Evolutionary conservation across 139 green algal species (phyloP), one percentile per base, ranked within the genome.

Genomic region (Chlorella sp.): DNA sequence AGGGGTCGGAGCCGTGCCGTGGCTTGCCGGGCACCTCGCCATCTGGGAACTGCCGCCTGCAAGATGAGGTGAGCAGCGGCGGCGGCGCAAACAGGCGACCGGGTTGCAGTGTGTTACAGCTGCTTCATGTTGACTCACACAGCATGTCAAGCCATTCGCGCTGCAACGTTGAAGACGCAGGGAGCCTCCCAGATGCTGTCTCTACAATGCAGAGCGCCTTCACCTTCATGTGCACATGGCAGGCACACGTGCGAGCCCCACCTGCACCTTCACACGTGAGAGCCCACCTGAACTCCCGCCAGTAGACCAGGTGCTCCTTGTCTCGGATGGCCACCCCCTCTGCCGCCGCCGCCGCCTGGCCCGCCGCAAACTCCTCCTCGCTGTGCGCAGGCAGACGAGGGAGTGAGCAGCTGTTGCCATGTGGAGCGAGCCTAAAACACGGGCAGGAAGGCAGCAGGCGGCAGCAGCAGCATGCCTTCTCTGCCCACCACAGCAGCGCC

Each of bases 301-400:
- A 90, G 56, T 90, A 90, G 20, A 28, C 22, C 54, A 88, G 62
- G 79, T 90, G 87, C 67, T 90, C 87, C 64, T 82, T 84, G 67
- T 90, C 87, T 0, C 87, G 78, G 6, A 90, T 73, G 32, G 68
- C 41, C n/a, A 90, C 87, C 4, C 78, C 84, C 32, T 90, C 56
- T 34, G 80, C 30, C 20, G 24, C 60, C 43, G 58, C 58, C 1
- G 58, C n/a, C 0, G 19, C 19, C 34, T 40, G n/a, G 7, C 9
- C 36, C 24, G 30, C 74, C 41, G 73, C 60, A 83, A 74, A 83
- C 7, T 83, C 77, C 8, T 20, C 60, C 24, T 83, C 77, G 32
- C 60, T 75, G 77, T 16, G 19, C 19, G 30, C 41, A 19, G 30
- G 73, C 32, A 64, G 44, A 28, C 43, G 46, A 11, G 46, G 8